Evolutionary conservation across 106 monocot species (phyloP).

Genomic region (Dendrobium catenatum): DNA sequence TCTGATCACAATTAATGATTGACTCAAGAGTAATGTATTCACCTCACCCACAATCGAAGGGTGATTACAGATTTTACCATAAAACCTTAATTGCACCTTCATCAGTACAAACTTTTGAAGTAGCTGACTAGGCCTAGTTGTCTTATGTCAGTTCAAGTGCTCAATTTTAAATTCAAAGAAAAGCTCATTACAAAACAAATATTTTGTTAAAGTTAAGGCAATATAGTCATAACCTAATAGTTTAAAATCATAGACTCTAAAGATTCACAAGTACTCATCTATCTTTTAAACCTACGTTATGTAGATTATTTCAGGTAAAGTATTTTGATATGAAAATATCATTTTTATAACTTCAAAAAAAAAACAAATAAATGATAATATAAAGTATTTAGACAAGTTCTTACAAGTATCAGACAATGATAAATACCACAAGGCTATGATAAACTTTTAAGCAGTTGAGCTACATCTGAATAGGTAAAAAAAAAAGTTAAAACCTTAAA

Average conservation of each 20-base stretch:
- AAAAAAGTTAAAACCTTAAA: slow-evolving; percentile 60
- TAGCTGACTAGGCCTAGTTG: not conserved
- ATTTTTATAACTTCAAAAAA: not conserved
- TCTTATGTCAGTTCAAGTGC: not conserved
- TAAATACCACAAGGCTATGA: not conserved
- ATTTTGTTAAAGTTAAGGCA: not conserved
- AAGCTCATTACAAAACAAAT: not conserved
- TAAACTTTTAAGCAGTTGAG: not conserved
- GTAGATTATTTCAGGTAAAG: not conserved
- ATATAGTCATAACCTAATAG: not conserved
- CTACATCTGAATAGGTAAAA: not conserved
- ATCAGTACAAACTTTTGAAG: not conserved
- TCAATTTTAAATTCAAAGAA: not conserved
- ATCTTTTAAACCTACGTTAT: not conserved
- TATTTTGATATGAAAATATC: not conserved
- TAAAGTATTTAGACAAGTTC: not conserved
- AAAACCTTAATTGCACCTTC: not conserved
- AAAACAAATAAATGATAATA: not conserved
- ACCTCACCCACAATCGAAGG: too few species aligned
- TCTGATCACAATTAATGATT: not conserved
- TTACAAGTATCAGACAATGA: not conserved
- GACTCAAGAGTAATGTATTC: not conserved
- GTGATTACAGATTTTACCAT: not conserved
- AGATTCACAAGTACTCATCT: not conserved
- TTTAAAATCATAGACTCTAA: not conserved